Evolutionary conservation across 768 basidiomycete species (phyloP).

Genomic region (Pholiota molesta): DNA sequence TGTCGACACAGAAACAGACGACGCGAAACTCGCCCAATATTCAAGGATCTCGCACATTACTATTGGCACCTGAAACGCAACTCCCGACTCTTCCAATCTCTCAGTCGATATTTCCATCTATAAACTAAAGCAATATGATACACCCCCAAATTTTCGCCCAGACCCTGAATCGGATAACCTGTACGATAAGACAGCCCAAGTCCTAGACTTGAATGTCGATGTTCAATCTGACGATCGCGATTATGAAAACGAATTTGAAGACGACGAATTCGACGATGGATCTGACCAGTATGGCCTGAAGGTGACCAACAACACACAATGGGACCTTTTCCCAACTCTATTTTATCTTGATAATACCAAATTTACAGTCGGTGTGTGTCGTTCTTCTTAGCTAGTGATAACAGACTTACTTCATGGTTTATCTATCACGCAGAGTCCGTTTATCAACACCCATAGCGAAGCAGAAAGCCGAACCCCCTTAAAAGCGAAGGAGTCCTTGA

Average conservation of each 20-base stretch:
- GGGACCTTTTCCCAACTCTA: neutral
- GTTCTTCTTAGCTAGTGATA: neutral
- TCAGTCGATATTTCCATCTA: neutral
- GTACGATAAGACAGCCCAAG: neutral
- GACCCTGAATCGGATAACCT: neutral
- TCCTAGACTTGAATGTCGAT: neutral
- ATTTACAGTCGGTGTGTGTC: neutral
- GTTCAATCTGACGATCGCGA: neutral
- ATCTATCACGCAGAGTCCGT: no score
- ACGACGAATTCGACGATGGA: no score
- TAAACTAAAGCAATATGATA: neutral
- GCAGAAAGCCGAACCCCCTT: neutral
- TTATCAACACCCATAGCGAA: neutral
- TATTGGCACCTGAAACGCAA: conserved; percentile 7
- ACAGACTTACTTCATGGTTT: no score
- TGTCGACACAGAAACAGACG: neutral
- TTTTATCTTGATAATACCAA: conserved; percentile 5
- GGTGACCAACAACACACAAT: neutral
- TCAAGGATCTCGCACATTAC: conserved; percentile 3
- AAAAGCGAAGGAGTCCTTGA: no score
- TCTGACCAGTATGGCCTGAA: conserved; percentile 7
- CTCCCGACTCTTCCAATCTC: neutral
- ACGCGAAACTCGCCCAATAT: neutral
- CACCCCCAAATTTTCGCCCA: neutral
- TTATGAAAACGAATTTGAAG: neutral